These are phyloP conservation scores for Periconia macrospinosa DNA, from an alignment of 2,329 filamentous ascomycete species.

Conservation along the genomic window DNA sequence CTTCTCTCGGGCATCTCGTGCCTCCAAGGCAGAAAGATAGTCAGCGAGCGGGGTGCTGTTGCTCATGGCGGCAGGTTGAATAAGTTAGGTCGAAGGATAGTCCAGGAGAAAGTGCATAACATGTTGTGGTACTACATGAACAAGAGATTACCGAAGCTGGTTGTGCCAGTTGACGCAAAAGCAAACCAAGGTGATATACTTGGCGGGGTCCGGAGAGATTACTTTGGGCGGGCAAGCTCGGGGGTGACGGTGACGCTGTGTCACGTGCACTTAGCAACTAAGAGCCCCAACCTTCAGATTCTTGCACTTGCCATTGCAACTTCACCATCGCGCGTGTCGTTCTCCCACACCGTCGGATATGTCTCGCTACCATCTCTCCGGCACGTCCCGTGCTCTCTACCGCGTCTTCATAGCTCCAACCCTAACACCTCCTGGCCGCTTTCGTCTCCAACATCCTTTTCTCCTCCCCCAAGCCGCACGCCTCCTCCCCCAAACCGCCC, in stretches of 20 bases:
- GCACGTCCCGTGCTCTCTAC: conserved; percentile 46
- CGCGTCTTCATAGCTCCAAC: conserved; percentile 48
- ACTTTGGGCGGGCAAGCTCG: not conserved
- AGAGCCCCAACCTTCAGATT: not conserved
- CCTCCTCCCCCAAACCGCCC: conserved; percentile 12
- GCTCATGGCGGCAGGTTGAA: conserved; percentile 53
- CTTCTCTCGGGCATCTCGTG: conserved; percentile 70
- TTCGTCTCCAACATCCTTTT: conserved; percentile 20
- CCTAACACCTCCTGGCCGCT: conserved; percentile 21
- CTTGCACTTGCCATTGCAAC: not conserved
- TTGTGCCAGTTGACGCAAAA: conserved; percentile 7
- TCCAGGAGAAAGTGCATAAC: conserved; percentile 11
- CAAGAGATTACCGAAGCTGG: conserved; percentile 12
- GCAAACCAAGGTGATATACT: conserved; percentile 4
- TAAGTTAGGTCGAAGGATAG: conserved; percentile 1
- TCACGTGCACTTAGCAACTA: not conserved
- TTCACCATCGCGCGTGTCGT: conserved; percentile 3
- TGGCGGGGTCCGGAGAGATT: conserved; percentile 13
- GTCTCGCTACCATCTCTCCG: conserved; percentile 34
- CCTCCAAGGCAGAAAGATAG: conserved; percentile 74
- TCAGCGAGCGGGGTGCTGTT: conserved; percentile 71
- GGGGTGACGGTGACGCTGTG: not conserved
- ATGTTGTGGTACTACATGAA: conserved; percentile 20
- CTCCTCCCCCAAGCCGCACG: conserved; percentile 8
- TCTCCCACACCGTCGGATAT: conserved; percentile 12